Conservation (phyloP, 2,329 filamentous ascomycete genomes). For the Alternaria incomplexa region DNA sequence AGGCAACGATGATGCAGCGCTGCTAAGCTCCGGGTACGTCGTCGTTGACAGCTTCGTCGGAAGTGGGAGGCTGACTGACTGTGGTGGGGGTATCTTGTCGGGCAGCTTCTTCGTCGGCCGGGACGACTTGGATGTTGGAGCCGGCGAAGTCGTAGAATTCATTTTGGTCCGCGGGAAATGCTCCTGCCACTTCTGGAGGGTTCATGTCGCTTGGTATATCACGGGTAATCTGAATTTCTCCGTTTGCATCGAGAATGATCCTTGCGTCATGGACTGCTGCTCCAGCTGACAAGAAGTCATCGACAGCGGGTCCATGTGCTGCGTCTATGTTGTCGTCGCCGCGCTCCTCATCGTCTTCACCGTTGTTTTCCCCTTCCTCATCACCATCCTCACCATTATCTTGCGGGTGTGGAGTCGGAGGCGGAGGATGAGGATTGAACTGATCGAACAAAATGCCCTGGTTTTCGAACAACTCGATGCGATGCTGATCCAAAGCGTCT, state of each 20-base stretch:
- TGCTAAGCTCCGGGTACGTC: not conserved
- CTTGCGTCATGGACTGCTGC: not conserved
- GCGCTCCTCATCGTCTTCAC: not conserved
- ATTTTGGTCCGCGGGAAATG: not conserved
- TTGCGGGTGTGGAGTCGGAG: not conserved
- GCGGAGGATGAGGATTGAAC: not conserved
- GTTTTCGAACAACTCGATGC: conserved; percentile 24
- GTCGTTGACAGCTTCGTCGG: not conserved
- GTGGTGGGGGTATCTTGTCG: not conserved
- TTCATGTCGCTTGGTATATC: not conserved
- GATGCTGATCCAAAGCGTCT: conserved; percentile 21
- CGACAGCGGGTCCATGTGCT: not conserved
- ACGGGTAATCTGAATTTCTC: not conserved
- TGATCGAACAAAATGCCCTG: conserved; percentile 18
- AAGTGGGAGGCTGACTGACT: not conserved
- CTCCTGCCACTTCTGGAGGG: not conserved
- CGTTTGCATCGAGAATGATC: not conserved
- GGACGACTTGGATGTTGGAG: not conserved
- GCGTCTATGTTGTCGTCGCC: not conserved
- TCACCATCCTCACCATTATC: not conserved
- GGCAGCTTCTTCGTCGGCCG: not conserved
- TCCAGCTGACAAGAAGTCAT: not conserved
- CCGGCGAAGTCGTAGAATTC: not conserved
- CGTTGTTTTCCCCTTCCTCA: not conserved
- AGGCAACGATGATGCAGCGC: not conserved